Base-by-base conservation (phyloP, 371 early-diverging fungal species). In the Nematocida major region DNA sequence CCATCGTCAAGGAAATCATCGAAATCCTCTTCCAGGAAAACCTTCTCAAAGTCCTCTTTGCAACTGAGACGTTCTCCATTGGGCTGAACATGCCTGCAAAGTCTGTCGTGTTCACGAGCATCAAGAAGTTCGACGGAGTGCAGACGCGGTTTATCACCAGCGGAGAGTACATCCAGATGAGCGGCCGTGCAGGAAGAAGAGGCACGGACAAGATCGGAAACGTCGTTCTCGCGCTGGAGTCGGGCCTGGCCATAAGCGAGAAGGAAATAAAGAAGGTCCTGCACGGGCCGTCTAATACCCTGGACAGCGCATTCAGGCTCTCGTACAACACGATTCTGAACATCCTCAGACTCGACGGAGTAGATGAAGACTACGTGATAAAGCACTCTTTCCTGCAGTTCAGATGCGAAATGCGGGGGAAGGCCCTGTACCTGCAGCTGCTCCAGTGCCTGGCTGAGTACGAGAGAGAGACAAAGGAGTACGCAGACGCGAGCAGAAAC, bases 31-130 rank as follows among this genome's bases (percentile, higher is more conserved):
- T 99, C 88, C 96, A 95, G 83, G 96, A 97, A 86, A 93, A 92
- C 42, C 85, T 97, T 54, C 81, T 99, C 40, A 97, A 97, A 86
- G 93, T 96, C 15, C 86, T 99, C 40, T 97, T 99, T 89, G 98
- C 98, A 40, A 99, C 99, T 0, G 99, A 99, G 83, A 97, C 99
- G 0, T 99, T 99, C 86, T 95, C 99, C 3, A 99, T 99, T 82
- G 99, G 99, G 50, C 84, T 99, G 54, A 99, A 99, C 87, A 97
- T 99, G 97, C 99, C 99, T 43, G 97, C 98, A 62, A 93, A 93
- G 82, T 95, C 96, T 0, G 98, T 97, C 15, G 91, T 97, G 2
- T 99, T 99, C 81, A 95, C 97, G 0, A 87, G 89, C 63, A 91
- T 95, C 11, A 90, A 91, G 79, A 99, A 99, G 80, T 97, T 89